Evolutionary conservation across 805 yeast genomes (phyloP), one percentile per base, ranked within the genome.

Genomic region (Yamadazyma nakazawae): DNA sequence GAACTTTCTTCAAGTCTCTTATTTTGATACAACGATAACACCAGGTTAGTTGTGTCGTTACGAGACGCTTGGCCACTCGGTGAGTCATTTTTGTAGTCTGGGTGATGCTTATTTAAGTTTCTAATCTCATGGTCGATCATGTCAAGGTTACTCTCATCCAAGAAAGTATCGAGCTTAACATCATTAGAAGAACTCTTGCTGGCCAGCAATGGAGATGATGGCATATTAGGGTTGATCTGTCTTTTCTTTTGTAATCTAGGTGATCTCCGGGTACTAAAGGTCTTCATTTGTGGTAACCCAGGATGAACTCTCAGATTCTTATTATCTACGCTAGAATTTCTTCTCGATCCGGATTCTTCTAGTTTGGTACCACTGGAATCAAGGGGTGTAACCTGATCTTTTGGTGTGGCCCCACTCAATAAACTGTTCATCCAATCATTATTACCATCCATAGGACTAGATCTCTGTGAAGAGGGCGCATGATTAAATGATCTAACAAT

Each of bases 361-460:
- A 32, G 14, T 16, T 35, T 36, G 12, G 40, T 14, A 14, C 31
- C 42, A 16, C 30, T 38, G n/a, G 48, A 34, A 21, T 47, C 50
- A 28, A 21, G 31, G 17, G 51, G 52, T 3, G 50, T 44, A 4
- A 26, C 34, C 32, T 61, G 62, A 50, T 68, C 74, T 32, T 61
- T 62, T 40, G 78, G 66, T 43, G 78, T 67, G 42, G 74, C 59
- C 50, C 71, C 73, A 51, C 69, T 72, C 46, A 75, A 75, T 42
- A 75, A 64, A 11, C 63, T 60, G 17, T 66, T 66, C 52, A 74
- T 72, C 76, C 79, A 76, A 46, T 70, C 76, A 16, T 41, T 31
- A 21, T 30, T 18, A 28, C n/a, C 4, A 37, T 68, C 70, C 13
- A 59, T 62, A n/a, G 67, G 76, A 60, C 67, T 71, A 40, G 66